phyloP scores from a whole-genome alignment of 805 yeast genomes.

The Pichia californica region DNA sequence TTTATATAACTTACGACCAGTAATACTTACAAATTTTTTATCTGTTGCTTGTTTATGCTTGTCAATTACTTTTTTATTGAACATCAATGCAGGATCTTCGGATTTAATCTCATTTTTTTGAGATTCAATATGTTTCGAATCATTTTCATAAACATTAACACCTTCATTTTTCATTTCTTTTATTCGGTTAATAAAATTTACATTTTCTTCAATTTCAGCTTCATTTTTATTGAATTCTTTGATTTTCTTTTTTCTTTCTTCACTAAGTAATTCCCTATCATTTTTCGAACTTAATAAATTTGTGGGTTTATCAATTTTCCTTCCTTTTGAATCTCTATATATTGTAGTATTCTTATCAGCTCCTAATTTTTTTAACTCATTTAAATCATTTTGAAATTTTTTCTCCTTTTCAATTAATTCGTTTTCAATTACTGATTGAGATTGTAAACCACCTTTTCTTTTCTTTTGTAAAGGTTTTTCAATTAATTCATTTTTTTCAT shows the following conservation, averaged over 20 bases:
- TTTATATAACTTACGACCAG: conserved; percentile 51
- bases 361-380: conserved; percentile 14
- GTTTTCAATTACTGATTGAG: conserved; percentile 36
- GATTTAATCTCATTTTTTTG: conserved; percentile 30
- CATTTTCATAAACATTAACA: conserved; percentile 32
- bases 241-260: conserved; percentile 21
- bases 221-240: conserved; percentile 33
- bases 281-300: too few species aligned
- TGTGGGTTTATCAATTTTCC: conserved; percentile 20
- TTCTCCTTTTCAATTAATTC: conserved; percentile 24
- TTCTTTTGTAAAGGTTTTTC: not conserved
- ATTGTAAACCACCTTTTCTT: conserved; percentile 41
- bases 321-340: conserved; percentile 59
- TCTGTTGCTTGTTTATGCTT: conserved; percentile 14
- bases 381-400: conserved; percentile 25
- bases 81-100: conserved; percentile 62
- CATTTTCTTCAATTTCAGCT: conserved; percentile 17
- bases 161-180: conserved; percentile 20
- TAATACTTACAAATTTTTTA: conserved; percentile 20
- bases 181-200: conserved; percentile 10
- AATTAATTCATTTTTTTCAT: not conserved
- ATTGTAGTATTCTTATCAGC: conserved; percentile 31
- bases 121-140: conserved; percentile 31
- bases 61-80: conserved; percentile 27
- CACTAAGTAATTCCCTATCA: conserved; percentile 14